A percentile compares a stretch with the other conserved stretches of the same genome.
Conservation (phyloP, 176 grass and related monocot genomes). For the Avena insularis region DNA sequence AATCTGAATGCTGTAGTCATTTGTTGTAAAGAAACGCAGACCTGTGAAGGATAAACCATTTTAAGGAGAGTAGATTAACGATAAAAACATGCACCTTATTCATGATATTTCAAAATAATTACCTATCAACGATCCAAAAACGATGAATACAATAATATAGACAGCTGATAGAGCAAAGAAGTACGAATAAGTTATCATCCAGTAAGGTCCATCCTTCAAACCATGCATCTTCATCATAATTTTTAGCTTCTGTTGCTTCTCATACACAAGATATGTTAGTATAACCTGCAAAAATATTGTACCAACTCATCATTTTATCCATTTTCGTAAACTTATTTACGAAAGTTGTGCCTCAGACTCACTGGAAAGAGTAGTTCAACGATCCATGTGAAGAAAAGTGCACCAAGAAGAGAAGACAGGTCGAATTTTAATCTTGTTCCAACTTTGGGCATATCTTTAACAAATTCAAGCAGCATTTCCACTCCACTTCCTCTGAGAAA, state of each 20-base stretch:
- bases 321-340: neutral
- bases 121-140: constrained; percentile 92
- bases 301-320: neutral
- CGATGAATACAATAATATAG: constrained; percentile 79
- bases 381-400: constrained; percentile 95
- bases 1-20: constrained; percentile 73
- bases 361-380: constrained; percentile 85
- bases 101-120: constrained; percentile 13
- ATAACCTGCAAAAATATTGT: neutral
- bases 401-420: constrained; percentile 78
- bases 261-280: too few species aligned
- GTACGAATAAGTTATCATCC: too few species aligned
- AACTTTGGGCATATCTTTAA: constrained; percentile 91
- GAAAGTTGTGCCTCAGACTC: constrained; percentile 47
- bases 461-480: constrained; percentile 64
- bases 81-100: neutral
- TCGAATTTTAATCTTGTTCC: constrained; percentile 63
- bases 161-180: too few species aligned
- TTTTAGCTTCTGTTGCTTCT: too few species aligned
- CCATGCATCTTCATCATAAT: too few species aligned
- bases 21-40: constrained; percentile 68
- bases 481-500: constrained; percentile 69
- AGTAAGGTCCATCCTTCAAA: too few species aligned
- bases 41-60: constrained; percentile 53
- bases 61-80: neutral